These are phyloP conservation scores for Dactylellina parvicollis DNA, from an alignment of 2,329 filamentous ascomycete species.

Conservation along the genomic window DNA sequence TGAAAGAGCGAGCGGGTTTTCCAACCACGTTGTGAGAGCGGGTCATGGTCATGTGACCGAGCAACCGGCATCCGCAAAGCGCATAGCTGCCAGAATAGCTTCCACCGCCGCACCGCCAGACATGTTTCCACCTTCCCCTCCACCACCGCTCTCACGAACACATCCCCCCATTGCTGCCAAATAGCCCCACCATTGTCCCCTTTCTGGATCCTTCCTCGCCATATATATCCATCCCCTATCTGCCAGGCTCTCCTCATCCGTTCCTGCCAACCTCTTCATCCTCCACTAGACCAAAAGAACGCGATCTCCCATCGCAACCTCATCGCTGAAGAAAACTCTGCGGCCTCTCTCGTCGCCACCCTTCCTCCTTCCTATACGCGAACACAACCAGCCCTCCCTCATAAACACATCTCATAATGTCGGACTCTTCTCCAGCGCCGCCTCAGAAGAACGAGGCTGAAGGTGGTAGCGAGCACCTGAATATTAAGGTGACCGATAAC, in stretches of 20 bases:
- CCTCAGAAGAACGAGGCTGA: slow-evolving; percentile 62
- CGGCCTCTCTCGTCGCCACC: slow-evolving; percentile 15
- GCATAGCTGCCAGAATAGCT: neutral
- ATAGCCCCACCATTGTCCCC: neutral
- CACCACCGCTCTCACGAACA: neutral
- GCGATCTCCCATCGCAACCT: slow-evolving; percentile 10
- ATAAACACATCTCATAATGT: slow-evolving; percentile 62
- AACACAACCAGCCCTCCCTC: slow-evolving; percentile 30
- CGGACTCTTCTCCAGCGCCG: slow-evolving; percentile 63
- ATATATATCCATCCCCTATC: neutral
- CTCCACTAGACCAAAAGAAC: slow-evolving; percentile 24
- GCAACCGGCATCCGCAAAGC: neutral
- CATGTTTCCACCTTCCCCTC: neutral
- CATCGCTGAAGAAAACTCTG: slow-evolving; percentile 19
- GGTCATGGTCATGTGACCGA: slow-evolving; percentile 11
- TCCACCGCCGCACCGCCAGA: neutral
- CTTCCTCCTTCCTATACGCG: slow-evolving; percentile 8
- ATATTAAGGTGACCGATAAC: slow-evolving; percentile 99
- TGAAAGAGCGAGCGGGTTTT: neutral
- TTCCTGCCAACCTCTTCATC: slow-evolving; percentile 7
- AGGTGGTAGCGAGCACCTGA: slow-evolving; percentile 78
- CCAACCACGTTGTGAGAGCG: neutral
- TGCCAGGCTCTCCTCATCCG: slow-evolving; percentile 33
- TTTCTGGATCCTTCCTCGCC: slow-evolving; percentile 13
- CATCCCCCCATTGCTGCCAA: neutral